Base-by-base conservation (phyloP, 345 rosid genomes). In the Moricandia moricandioides region DNA sequence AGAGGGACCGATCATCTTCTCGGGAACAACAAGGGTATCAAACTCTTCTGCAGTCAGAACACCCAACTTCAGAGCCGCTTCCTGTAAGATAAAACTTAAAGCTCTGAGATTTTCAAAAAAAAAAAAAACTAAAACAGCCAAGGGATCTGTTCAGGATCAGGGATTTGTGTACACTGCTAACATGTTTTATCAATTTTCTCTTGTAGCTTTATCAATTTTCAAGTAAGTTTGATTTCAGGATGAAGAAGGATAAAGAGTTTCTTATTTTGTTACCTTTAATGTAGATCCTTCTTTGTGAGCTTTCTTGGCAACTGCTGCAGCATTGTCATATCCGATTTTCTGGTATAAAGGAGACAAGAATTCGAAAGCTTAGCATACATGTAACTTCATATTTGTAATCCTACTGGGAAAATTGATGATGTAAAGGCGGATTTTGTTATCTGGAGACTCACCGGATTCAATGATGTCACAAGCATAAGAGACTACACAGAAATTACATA, bases 291-390 rank as follows among this genome's bases (percentile, higher is more conserved):
- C 99, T 80, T 89, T 92, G 82, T 95, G 97, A 62, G 99, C 97
- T 80, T 85, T 87, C 91, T 95, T 95, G 70, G 99, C 99, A 86
- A 92, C 96, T 55, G 97, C 97, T 4, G 99, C 99, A 58, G 97
- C 99, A 67, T 90, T 90, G 84, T 92, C 99, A 70, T 90, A 92
- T 10, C 97, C 97, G 75, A 90, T 89, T 95, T 92, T 92, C 99
- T 95, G 80, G 26, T 82, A 65, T 0, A 79, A 47, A 73, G 9
- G 49, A 62, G 56, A 51, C 54, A 80, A 14, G 37, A 57, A 17
- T 33, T 60, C 26, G 2, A 31, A 8, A 29, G 14, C 43, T 70
- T 63, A 57, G 66, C 35, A 55, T 33, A 17, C 10, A 26, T 21
- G 45, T 37, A 37, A 16, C 27, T 71, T 49, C 62, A 12, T n/a